Conservation (phyloP, 805 yeast species). For the Saccharomycopsis fibuligera region DNA sequence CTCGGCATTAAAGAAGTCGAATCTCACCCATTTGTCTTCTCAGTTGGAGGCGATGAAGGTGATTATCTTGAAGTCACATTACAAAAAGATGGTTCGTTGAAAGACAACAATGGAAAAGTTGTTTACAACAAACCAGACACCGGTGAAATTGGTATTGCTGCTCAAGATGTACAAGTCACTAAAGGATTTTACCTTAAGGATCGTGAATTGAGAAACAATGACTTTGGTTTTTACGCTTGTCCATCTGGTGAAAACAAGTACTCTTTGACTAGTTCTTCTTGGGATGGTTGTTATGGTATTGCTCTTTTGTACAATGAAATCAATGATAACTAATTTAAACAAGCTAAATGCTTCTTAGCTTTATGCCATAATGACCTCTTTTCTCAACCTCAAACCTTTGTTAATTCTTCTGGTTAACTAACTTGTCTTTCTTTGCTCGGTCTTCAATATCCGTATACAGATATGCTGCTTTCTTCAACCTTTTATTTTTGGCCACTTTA, state of each 20-base stretch:
- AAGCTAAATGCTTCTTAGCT: too few relatives aligned
- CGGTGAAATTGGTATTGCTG: neutral
- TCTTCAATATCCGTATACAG: too few relatives aligned
- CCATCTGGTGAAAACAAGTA: constrained; percentile 2
- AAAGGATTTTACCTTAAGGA: neutral
- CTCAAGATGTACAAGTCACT: neutral
- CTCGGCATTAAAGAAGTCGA: neutral
- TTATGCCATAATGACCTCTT: too few relatives aligned
- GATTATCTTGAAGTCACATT: neutral
- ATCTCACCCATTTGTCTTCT: neutral
- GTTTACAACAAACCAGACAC: neutral
- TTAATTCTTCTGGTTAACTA: too few relatives aligned
- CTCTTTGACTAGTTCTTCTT: constrained; percentile 6
- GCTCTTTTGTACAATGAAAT: too few relatives aligned
- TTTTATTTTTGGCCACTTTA: too few relatives aligned
- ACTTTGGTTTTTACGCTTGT: neutral
- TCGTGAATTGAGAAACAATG: neutral
- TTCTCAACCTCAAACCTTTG: too few relatives aligned
- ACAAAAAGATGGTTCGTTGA: neutral
- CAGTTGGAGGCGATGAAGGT: neutral
- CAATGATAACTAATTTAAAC: too few relatives aligned
- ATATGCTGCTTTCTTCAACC: too few relatives aligned
- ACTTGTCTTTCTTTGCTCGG: too few relatives aligned
- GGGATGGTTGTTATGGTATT: too few relatives aligned
- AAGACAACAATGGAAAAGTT: neutral